Evolutionary conservation across 805 yeast genomes (phyloP).

Genomic region (Kregervanrija fluxuum): DNA sequence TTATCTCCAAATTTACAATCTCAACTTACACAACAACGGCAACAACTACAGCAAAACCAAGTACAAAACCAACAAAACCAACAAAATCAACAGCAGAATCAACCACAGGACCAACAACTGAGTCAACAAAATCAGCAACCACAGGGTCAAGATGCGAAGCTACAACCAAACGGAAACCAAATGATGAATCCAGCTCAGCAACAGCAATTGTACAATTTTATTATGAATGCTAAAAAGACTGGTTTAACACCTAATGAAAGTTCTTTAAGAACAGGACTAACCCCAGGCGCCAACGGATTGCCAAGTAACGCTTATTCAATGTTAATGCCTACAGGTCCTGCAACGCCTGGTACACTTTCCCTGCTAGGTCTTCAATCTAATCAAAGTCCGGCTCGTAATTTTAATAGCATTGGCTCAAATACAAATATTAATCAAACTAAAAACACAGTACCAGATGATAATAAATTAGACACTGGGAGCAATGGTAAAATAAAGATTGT

Average conservation of each 20-base stretch:
- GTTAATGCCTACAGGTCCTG: slow-evolving; percentile 20
- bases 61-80: slow-evolving; percentile 5
- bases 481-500: no score
- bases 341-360: slow-evolving; percentile 9
- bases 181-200: slow-evolving; percentile 12
- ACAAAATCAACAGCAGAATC: slow-evolving; percentile 3
- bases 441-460: no score
- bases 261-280: slow-evolving; percentile 59
- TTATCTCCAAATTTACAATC: neutral
- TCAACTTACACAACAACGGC: slow-evolving; percentile 1
- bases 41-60: slow-evolving; percentile 7
- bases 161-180: neutral
- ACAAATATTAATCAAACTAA: no score
- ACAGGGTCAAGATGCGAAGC: slow-evolving; percentile 8
- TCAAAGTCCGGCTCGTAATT: neutral
- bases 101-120: slow-evolving; percentile 1
- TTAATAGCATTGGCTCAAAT: no score
- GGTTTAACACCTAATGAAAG: slow-evolving; percentile 78
- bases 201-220: slow-evolving; percentile 16
- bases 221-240: slow-evolving; percentile 32
- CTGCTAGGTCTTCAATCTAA: slow-evolving; percentile 1
- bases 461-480: no score
- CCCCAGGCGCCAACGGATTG: slow-evolving; percentile 50
- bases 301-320: slow-evolving; percentile 15
- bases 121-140: slow-evolving; percentile 1